Evolutionary conservation across 345 rosid species (phyloP).

Genomic region (Eucalyptus grandis): DNA sequence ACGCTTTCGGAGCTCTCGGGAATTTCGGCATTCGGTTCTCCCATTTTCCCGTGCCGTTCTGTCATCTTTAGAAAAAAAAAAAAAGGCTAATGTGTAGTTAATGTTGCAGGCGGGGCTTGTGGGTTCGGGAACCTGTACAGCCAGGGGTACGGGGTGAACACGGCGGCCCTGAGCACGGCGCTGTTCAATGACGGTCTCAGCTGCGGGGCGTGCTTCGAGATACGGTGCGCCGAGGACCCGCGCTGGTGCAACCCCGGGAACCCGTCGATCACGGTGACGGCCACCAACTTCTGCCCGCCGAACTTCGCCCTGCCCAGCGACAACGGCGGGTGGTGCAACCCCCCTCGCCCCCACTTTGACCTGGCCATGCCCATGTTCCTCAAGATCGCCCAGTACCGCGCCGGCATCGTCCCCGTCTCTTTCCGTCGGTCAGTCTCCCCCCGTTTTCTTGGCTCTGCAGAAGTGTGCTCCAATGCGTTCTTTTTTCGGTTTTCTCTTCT

Average conservation of each 20-base stretch:
- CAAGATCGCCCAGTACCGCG: slow-evolving; percentile 74
- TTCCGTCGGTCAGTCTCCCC: slow-evolving; percentile 47
- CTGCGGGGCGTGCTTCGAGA: slow-evolving; percentile 92
- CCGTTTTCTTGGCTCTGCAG: background rate
- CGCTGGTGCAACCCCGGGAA: slow-evolving; percentile 75
- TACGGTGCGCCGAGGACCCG: slow-evolving; percentile 68
- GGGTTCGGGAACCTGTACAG: slow-evolving; percentile 95
- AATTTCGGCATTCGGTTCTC: background rate
- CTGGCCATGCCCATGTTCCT: slow-evolving; percentile 99
- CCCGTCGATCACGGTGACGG: slow-evolving; percentile 75
- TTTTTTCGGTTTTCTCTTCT: background rate
- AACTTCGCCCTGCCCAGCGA: slow-evolving; percentile 77
- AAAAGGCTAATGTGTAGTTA: background rate
- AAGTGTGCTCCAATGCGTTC: background rate
- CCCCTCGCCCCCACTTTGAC: slow-evolving; percentile 95
- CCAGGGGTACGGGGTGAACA: slow-evolving; percentile 92
- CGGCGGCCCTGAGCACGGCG: slow-evolving; percentile 93
- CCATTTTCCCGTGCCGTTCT: background rate
- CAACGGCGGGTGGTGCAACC: slow-evolving; percentile 99
- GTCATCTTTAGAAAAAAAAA: background rate
- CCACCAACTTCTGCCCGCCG: slow-evolving; percentile 96
- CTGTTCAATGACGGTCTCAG: slow-evolving; percentile 84
- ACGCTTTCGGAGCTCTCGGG: background rate
- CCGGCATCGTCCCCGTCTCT: slow-evolving; percentile 92
- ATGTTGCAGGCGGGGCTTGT: slow-evolving; percentile 75